phyloP scores from a whole-genome alignment of 2,329 filamentous ascomycete species.

The Chaetomiaceae sp. region DNA sequence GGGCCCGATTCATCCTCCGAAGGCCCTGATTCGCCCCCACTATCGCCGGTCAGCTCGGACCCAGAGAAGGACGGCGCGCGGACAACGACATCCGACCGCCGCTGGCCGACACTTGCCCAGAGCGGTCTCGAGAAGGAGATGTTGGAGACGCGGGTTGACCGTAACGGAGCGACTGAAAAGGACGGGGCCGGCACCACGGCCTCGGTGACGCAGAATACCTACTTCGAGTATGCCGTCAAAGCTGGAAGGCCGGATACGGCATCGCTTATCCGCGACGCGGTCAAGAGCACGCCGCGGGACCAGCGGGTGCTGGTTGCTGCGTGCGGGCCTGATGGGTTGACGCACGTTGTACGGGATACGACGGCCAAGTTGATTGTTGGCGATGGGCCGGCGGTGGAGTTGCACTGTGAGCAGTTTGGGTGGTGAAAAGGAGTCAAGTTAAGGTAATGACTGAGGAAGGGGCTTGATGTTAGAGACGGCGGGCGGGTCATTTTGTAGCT shows the following conservation, averaged over 20 bases:
- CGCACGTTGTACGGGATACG: conserved; percentile 41
- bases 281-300: conserved; percentile 31
- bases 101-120: not conserved
- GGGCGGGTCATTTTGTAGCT: too few relatives aligned
- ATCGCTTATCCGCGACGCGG: conserved; percentile 36
- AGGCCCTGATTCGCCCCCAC: conserved; percentile 15
- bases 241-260: conserved; percentile 40
- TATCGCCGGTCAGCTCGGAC: conserved; percentile 18
- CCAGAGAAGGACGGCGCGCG: conserved; percentile 12
- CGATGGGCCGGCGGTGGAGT: conserved; percentile 45
- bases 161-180: conserved; percentile 3
- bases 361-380: conserved; percentile 41
- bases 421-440: too few relatives aligned
- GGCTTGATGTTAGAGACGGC: too few relatives aligned
- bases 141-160: conserved; percentile 22
- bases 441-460: too few relatives aligned
- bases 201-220: not conserved
- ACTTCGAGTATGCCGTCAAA: conserved; percentile 29
- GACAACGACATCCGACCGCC: conserved; percentile 3
- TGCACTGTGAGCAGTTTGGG: conserved; percentile 48
- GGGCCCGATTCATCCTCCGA: conserved; percentile 19
- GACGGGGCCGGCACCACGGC: not conserved
- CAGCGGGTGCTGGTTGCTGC: conserved; percentile 43
- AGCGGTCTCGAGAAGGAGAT: conserved; percentile 25
- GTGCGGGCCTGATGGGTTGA: conserved; percentile 45